These are phyloP conservation scores for Amaranthus palmeri DNA, from an alignment of 148 eudicot species.

Conservation along the genomic window DNA sequence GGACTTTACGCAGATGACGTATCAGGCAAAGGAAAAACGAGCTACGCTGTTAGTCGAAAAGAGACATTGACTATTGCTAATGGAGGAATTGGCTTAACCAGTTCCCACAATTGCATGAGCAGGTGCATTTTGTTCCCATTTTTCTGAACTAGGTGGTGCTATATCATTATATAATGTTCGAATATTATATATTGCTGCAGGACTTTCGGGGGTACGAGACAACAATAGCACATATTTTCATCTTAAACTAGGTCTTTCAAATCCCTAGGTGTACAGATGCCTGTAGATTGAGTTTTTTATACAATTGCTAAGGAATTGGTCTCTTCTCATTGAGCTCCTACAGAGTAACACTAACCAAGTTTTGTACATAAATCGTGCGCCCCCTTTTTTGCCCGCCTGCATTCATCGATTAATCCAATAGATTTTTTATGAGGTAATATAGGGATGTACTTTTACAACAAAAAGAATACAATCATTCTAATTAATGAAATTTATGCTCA, in stretches of 20 bases:
- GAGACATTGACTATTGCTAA: conserved; percentile 14
- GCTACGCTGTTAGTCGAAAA: conserved; percentile 9
- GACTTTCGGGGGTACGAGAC: conserved; percentile 24
- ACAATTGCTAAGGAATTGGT: conserved; percentile 22
- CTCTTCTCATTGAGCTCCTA: conserved; percentile 11
- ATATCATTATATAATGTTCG: not conserved
- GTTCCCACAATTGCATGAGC: conserved; percentile 17
- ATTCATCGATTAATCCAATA: not conserved
- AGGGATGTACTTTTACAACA: conserved; percentile 13
- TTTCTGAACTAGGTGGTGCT: not conserved
- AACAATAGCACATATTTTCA: conserved; percentile 11
- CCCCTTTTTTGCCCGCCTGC: conserved; percentile 11
- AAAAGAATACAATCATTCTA: conserved; percentile 9
- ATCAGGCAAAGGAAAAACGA: conserved; percentile 22
- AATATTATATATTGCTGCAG: conserved; percentile 15
- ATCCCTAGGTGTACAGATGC: conserved; percentile 31
- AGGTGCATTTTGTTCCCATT: conserved; percentile 21
- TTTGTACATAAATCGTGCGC: conserved; percentile 26
- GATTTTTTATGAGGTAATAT: conserved; percentile 6
- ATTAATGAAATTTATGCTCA: conserved; percentile 1
- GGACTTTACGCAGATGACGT: conserved; percentile 23
- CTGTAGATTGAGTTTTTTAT: conserved; percentile 28
- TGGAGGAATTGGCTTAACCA: conserved; percentile 20
- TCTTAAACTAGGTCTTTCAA: conserved; percentile 13
- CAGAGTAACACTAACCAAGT: conserved; percentile 12